Evolutionary conservation across 2,329 filamentous ascomycete genomes (phyloP).

Genomic region (Mollisiaceae sp.): DNA sequence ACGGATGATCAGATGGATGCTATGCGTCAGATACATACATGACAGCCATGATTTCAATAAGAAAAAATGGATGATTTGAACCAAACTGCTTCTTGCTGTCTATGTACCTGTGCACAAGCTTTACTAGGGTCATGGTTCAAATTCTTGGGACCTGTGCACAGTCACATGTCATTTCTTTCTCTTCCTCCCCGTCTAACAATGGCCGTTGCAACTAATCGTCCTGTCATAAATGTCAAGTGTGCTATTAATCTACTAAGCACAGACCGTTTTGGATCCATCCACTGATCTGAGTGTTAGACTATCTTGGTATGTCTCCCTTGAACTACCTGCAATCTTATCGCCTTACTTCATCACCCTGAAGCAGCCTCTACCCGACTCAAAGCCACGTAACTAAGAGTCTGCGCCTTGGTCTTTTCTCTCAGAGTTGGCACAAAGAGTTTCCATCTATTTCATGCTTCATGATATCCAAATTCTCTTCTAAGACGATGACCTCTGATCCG

Average conservation of each 20-base stretch:
- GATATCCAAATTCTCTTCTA: too few species aligned
- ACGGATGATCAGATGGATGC: constrained; percentile 7
- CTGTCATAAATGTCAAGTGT: not conserved
- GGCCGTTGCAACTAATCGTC: not conserved
- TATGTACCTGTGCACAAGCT: constrained; percentile 1
- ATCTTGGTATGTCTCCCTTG: not conserved
- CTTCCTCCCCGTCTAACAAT: not conserved
- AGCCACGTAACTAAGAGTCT: not conserved
- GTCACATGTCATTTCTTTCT: not conserved
- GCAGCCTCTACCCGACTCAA: not conserved
- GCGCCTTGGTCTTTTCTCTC: not conserved
- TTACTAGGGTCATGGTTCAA: not conserved
- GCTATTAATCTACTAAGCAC: not conserved
- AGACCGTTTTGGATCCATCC: constrained; percentile 3
- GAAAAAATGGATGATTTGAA: constrained; percentile 6
- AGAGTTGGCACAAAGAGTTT: too few species aligned
- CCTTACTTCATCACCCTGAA: not conserved
- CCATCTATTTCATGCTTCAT: too few species aligned
- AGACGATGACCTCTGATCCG: too few species aligned
- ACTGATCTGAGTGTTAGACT: not conserved
- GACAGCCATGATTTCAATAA: constrained; percentile 4
- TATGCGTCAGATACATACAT: not conserved
- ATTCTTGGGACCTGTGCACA: not conserved
- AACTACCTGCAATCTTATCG: constrained; percentile 1
- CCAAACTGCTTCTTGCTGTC: not conserved